Evolutionary conservation across 805 yeast species (phyloP).

Genomic region (Myxozyma monticola): DNA sequence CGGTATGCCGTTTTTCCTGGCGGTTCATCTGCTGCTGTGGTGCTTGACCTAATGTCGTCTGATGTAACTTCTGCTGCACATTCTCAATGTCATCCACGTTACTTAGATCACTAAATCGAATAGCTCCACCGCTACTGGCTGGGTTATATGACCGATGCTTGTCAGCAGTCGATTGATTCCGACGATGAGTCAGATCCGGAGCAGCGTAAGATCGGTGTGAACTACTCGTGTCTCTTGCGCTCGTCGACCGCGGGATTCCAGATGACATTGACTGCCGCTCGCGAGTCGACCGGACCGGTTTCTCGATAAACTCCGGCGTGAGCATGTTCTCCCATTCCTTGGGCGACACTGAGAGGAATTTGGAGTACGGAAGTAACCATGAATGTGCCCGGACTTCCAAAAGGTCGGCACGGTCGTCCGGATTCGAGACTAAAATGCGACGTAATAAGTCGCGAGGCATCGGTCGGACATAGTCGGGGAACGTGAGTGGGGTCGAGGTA

Average conservation of each 20-base stretch:
- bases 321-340: constrained; percentile 76
- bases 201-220: constrained; percentile 6
- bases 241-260: constrained; percentile 13
- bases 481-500: constrained; percentile 85
- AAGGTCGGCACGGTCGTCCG: constrained; percentile 68
- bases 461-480: constrained; percentile 91
- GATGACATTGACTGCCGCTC: constrained; percentile 16
- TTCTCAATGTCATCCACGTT: constrained; percentile 22
- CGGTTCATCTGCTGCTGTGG: background rate
- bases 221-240: constrained; percentile 3
- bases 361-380: constrained; percentile 84
- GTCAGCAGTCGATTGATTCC: constrained; percentile 7
- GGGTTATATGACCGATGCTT: constrained; percentile 15
- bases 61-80: constrained; percentile 20
- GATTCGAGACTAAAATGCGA: constrained; percentile 76
- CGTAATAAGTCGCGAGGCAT: constrained; percentile 87
- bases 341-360: constrained; percentile 80
- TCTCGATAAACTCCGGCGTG: constrained; percentile 10
- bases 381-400: constrained; percentile 74
- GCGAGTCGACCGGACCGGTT: background rate
- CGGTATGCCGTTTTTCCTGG: constrained; percentile 26
- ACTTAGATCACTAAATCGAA: constrained; percentile 7
- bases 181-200: constrained; percentile 1
- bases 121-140: background rate
- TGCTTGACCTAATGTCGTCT: constrained; percentile 12